A percentile compares a stretch with the other conserved stretches of the same genome.
These are phyloP conservation scores for Chaetomiaceae sp. DNA, from an alignment of 2,329 filamentous ascomycete genomes.

Conservation along the genomic window DNA sequence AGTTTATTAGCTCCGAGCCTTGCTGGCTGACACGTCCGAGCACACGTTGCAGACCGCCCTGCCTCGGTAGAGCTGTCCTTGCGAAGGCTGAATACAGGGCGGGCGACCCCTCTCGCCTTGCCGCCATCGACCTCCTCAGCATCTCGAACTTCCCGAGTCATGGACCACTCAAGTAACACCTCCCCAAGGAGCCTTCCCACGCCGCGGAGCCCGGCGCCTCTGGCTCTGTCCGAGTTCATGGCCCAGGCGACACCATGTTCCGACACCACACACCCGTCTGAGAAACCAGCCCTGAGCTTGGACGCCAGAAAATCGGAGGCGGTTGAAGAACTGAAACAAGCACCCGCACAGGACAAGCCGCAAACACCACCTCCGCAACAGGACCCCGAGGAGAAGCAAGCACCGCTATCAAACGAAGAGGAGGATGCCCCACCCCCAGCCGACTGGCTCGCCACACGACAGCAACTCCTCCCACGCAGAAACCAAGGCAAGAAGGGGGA, in stretches of 20 bases:
- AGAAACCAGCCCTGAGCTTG: conserved; percentile 9
- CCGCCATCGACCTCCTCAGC: neutral
- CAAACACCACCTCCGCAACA: neutral
- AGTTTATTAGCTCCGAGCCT: neutral
- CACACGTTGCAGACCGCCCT: neutral
- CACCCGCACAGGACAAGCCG: neutral
- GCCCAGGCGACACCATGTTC: conserved; percentile 19
- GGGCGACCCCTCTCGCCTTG: neutral
- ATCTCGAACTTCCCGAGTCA: neutral
- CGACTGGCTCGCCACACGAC: conserved; percentile 26
- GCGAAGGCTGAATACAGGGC: neutral
- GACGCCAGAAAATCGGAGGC: neutral
- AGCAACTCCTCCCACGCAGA: conserved; percentile 24
- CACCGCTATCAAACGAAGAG: neutral
- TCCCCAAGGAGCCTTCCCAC: conserved; percentile 11
- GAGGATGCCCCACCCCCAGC: conserved; percentile 3
- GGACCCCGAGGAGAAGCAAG: neutral
- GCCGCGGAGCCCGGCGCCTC: conserved; percentile 18
- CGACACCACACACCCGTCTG: conserved; percentile 16
- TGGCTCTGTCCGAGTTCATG: conserved; percentile 27
- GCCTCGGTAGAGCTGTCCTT: neutral
- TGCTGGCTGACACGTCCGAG: neutral
- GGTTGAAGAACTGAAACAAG: neutral
- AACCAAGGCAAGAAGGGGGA: conserved; percentile 26
- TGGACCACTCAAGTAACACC: conserved; percentile 17